Conservation (phyloP, 495 filamentous ascomycete genomes). For the Podospora bellae-mahoneyi region DNA sequence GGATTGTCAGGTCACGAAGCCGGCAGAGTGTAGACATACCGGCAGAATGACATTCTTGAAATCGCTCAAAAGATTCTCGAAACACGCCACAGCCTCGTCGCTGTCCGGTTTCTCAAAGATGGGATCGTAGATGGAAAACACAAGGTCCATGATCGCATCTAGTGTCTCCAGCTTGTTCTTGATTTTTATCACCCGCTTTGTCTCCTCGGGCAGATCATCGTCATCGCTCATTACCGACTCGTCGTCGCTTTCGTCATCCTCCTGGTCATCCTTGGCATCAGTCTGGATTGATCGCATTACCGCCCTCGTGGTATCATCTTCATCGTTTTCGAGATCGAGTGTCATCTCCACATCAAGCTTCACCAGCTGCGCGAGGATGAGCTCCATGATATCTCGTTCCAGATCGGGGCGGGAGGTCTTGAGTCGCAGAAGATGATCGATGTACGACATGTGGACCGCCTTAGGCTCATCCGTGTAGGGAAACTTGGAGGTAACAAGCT, state of each 20-base stretch:
- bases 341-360: conserved; percentile 93
- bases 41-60: conserved; percentile 84
- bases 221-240: conserved; percentile 47
- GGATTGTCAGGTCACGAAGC: neutral
- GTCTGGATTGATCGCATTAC: conserved; percentile 42
- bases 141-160: conserved; percentile 82
- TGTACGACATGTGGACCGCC: conserved; percentile 68
- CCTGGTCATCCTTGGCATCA: conserved; percentile 49
- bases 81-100: conserved; percentile 47
- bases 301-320: conserved; percentile 49
- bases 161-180: conserved; percentile 84
- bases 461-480: conserved; percentile 71
- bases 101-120: conserved; percentile 58
- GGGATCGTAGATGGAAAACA: conserved; percentile 77
- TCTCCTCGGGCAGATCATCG: conserved; percentile 47
- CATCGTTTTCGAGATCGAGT: conserved; percentile 71
- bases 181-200: conserved; percentile 55
- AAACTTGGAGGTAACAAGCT: conserved; percentile 62
- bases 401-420: conserved; percentile 74
- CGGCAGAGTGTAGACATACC: conserved; percentile 69
- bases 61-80: conserved; percentile 73
- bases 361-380: conserved; percentile 78
- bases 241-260: conserved; percentile 59
- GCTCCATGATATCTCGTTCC: conserved; percentile 73
- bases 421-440: conserved; percentile 72